Evolutionary conservation across 345 rosid genomes (phyloP).

Genomic region (Syzygium oleosum): DNA sequence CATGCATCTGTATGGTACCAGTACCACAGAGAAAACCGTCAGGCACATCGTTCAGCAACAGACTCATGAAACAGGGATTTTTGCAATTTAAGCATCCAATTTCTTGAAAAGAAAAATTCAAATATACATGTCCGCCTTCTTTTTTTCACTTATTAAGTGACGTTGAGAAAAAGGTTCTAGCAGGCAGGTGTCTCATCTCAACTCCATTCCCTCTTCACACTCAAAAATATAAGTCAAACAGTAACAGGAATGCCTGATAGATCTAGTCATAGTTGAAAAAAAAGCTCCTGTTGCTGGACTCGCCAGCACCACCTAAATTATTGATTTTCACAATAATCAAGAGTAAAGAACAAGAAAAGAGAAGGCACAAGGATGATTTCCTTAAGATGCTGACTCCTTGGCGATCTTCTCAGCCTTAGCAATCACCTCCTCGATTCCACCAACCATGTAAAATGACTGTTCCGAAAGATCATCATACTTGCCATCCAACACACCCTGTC

Average conservation of each 20-base stretch:
- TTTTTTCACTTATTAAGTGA: background rate
- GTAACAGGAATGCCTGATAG: conserved; percentile 7
- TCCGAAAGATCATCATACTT: conserved; percentile 76
- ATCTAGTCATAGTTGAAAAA: conserved; percentile 17
- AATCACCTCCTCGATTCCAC: conserved; percentile 78
- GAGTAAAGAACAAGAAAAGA: conserved; percentile 4
- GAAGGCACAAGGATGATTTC: background rate
- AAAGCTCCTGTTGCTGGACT: conserved; percentile 17
- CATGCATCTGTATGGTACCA: background rate
- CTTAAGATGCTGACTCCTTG: conserved; percentile 47
- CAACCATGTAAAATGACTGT: conserved; percentile 84
- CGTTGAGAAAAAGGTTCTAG: conserved; percentile 6
- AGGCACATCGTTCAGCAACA: background rate
- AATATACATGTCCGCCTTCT: background rate
- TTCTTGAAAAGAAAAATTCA: background rate
- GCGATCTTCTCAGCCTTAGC: conserved; percentile 84
- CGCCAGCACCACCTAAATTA: conserved; percentile 21
- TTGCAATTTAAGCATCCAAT: background rate
- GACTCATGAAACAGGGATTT: background rate
- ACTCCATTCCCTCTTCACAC: conserved; percentile 16
- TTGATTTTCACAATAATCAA: conserved; percentile 14
- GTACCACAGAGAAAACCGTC: background rate
- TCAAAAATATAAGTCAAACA: conserved; percentile 5
- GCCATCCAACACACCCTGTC: conserved; percentile 80
- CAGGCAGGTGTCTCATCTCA: conserved; percentile 1